Evolutionary conservation across 805 yeast species (phyloP).

Genomic region (Monosporozyma solicola): DNA sequence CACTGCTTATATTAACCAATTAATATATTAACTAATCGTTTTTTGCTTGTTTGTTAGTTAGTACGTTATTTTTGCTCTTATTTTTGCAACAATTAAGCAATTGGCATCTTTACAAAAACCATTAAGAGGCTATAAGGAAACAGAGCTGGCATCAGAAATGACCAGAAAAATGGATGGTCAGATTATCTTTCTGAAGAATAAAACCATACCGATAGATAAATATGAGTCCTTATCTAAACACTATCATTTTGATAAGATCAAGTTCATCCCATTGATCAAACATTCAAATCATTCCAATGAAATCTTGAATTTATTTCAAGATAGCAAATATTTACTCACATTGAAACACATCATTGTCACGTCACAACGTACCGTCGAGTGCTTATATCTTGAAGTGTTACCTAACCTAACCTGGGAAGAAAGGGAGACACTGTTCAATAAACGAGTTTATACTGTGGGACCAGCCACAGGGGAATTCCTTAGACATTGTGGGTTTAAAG

Average conservation of each 20-base stretch:
- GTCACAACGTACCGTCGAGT: constrained; percentile 87
- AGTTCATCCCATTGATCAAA: constrained; percentile 64
- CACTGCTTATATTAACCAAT: background rate
- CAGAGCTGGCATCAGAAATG: background rate
- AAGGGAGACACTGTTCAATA: constrained; percentile 30
- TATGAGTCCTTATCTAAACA: constrained; percentile 40
- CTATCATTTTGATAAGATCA: constrained; percentile 32
- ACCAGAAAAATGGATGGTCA: background rate
- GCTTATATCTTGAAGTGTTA: constrained; percentile 42
- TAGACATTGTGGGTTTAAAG: constrained; percentile 50
- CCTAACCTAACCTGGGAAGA: constrained; percentile 11
- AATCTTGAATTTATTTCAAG: constrained; percentile 37
- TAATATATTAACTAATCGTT: background rate
- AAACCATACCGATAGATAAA: constrained; percentile 58
- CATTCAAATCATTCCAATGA: constrained; percentile 44
- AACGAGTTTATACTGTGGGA: constrained; percentile 78
- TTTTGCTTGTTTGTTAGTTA: background rate
- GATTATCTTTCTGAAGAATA: constrained; percentile 59
- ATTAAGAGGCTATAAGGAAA: too few relatives aligned
- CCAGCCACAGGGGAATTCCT: constrained; percentile 72
- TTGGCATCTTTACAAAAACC: too few relatives aligned
- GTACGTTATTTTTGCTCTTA: too few relatives aligned
- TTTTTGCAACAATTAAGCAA: too few relatives aligned
- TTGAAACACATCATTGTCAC: constrained; percentile 63
- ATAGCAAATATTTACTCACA: constrained; percentile 33